Percentiles rank a stretch among this genome's conserved stretches.
phyloP scores from a whole-genome alignment of 371 early-diverging fungal species.

The Circinella minor region DNA sequence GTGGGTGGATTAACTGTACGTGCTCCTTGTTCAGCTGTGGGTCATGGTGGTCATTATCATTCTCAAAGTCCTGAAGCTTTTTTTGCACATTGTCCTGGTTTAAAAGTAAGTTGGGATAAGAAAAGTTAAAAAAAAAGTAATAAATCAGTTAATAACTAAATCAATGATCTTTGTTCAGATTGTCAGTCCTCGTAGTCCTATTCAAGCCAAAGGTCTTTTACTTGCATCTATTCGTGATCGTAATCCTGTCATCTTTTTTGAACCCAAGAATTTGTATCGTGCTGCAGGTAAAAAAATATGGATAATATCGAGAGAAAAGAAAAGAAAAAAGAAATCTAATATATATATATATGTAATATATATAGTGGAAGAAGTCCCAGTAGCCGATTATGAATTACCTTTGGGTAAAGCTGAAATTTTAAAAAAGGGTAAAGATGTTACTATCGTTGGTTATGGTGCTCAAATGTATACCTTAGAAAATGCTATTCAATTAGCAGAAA shows the following conservation, averaged over 20 bases:
- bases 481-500: conserved; percentile 89
- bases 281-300: conserved; percentile 69
- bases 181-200: conserved; percentile 93
- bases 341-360: background rate
- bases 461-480: conserved; percentile 93
- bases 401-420: conserved; percentile 94
- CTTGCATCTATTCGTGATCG: conserved; percentile 91
- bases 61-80: conserved; percentile 96
- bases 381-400: conserved; percentile 91
- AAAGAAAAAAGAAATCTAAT: background rate
- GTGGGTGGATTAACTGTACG: conserved; percentile 93
- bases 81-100: conserved; percentile 95
- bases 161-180: conserved; percentile 54
- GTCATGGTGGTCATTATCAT: conserved; percentile 98
- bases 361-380: conserved; percentile 94
- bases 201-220: conserved; percentile 96
- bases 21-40: conserved; percentile 94
- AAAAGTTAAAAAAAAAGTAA: background rate
- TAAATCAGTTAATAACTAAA: conserved; percentile 5
- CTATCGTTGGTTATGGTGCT: conserved; percentile 93
- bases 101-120: conserved; percentile 62
- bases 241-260: conserved; percentile 96
- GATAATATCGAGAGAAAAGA: background rate
- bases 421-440: conserved; percentile 89
- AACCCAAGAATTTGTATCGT: conserved; percentile 97